Evolutionary conservation across 2,329 filamentous ascomycete genomes (phyloP).

Genomic region (Neofusicoccum sp.): DNA sequence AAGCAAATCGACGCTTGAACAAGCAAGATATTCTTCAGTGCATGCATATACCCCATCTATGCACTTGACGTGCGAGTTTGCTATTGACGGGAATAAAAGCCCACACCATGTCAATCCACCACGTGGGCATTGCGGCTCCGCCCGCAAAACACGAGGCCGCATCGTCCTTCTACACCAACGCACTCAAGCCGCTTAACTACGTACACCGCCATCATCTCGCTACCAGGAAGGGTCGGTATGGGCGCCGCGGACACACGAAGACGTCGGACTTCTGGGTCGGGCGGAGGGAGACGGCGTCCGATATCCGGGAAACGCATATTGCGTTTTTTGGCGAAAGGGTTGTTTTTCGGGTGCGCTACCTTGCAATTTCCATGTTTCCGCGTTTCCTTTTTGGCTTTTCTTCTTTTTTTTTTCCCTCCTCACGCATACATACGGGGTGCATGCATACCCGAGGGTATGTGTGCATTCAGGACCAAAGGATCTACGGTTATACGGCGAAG

Average conservation of each 20-base stretch:
- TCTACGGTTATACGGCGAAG: not conserved
- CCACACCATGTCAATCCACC: constrained; percentile 21
- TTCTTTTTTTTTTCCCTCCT: not conserved
- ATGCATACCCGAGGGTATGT: not conserved
- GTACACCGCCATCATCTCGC: constrained; percentile 24
- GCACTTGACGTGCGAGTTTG: too few relatives aligned
- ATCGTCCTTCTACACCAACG: constrained; percentile 26
- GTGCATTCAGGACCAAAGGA: not conserved
- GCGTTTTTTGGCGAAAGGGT: not conserved
- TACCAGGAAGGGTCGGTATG: constrained; percentile 22
- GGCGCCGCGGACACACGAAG: not conserved
- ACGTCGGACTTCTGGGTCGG: not conserved
- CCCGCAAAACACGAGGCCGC: constrained; percentile 23
- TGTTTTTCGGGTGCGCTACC: too few relatives aligned
- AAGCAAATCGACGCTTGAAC: too few relatives aligned
- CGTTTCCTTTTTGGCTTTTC: not conserved
- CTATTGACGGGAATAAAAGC: too few relatives aligned
- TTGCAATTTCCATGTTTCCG: too few relatives aligned
- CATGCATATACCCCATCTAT: too few relatives aligned
- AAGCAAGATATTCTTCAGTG: too few relatives aligned
- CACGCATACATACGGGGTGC: not conserved
- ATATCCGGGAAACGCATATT: not conserved
- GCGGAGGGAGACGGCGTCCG: not conserved
- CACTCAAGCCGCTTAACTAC: constrained; percentile 30
- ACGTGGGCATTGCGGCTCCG: constrained; percentile 26